Evolutionary conservation across 2,329 filamentous ascomycete genomes (phyloP), one percentile per base, ranked within the genome.

Genomic region (Penicillium sp.): DNA sequence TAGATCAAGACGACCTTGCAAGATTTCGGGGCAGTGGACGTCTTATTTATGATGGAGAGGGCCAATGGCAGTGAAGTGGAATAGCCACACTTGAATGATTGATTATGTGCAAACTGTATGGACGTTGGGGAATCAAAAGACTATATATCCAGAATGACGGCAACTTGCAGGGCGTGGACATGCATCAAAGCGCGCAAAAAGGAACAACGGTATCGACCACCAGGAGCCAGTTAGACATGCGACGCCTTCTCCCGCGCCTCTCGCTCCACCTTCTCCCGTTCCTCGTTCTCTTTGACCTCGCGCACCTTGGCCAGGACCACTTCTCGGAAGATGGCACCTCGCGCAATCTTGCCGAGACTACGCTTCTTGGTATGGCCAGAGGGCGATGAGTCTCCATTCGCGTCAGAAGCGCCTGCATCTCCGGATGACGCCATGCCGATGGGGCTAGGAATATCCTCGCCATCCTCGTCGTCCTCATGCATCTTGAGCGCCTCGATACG

Each of bases 401-500:
- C 47, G 2, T 37, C 38, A 18, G 51, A 8, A 7, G 47, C 36
- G 19, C 34, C 43, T 3, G 45, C 34, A 6, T 44, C 46, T 32
- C 79, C 78, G 23, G 82, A 79, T 36, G 78, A 69, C 27, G 74
- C 79, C 59, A 90, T 68, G 48, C 80, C 78, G 29, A 73, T 69
- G 37, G 74, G 64, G 33, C 74, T 75, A 9, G 77, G 73, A 17
- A 73, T 81, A 41, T 86, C 81, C 44, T 93, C 81, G 4, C 84
- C 87, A 50, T 94, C 88, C 45, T 93, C 81, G 6, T 85, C 88
- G 51, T 95, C 89, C 59, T 95, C 90, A 65, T 93, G 85, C 74
- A 94, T 84, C 72, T 89, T 94, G 72, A 98, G 84, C 20, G 86
- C 79, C 65, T 95, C 88, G 71, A 98, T 97, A 50, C 91, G 87